A percentile compares a stretch with the other conserved stretches of the same genome.
Conservation (phyloP, 148 eudicot species). For the Rhododendron henanense region DNA sequence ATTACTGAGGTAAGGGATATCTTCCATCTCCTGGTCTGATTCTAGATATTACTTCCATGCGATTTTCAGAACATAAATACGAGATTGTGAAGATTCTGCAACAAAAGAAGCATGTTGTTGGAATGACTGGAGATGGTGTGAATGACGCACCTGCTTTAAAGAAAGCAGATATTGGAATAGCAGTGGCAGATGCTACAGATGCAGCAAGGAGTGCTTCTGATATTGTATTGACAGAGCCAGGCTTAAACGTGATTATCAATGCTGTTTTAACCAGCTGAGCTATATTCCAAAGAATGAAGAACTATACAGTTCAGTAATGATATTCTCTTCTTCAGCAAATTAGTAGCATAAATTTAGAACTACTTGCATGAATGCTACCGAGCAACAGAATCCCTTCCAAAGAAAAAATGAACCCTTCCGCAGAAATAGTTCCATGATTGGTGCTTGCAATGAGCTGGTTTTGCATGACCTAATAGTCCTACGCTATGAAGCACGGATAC, state of each 20-base stretch:
- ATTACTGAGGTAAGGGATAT: not conserved
- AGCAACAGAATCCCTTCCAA: slow-evolving; percentile 8
- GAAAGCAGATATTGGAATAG: slow-evolving; percentile 76
- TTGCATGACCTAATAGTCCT: not conserved
- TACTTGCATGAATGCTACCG: not conserved
- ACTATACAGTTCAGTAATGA: slow-evolving; percentile 46
- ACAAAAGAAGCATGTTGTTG: slow-evolving; percentile 61
- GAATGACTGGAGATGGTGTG: slow-evolving; percentile 80
- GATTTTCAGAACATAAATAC: slow-evolving; percentile 53
- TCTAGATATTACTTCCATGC: slow-evolving; percentile 9
- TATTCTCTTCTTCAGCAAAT: not conserved
- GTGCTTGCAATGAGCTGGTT: not conserved
- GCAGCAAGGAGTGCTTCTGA: slow-evolving; percentile 76
- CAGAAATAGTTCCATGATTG: not conserved
- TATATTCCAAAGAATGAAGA: slow-evolving; percentile 72
- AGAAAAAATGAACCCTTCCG: not conserved
- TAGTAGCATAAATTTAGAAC: not conserved
- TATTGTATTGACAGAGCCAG: slow-evolving; percentile 69
- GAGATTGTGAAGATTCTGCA: slow-evolving; percentile 66
- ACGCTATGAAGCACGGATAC: too few relatives aligned
- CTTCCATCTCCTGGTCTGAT: slow-evolving; percentile 10
- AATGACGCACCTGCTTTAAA: slow-evolving; percentile 74
- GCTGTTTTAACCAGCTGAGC: slow-evolving; percentile 76
- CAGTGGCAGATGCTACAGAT: slow-evolving; percentile 72
- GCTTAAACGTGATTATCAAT: slow-evolving; percentile 61